Evolutionary conservation across 2,329 filamentous ascomycete genomes (phyloP).

Genomic region (Sporothrix sp.): DNA sequence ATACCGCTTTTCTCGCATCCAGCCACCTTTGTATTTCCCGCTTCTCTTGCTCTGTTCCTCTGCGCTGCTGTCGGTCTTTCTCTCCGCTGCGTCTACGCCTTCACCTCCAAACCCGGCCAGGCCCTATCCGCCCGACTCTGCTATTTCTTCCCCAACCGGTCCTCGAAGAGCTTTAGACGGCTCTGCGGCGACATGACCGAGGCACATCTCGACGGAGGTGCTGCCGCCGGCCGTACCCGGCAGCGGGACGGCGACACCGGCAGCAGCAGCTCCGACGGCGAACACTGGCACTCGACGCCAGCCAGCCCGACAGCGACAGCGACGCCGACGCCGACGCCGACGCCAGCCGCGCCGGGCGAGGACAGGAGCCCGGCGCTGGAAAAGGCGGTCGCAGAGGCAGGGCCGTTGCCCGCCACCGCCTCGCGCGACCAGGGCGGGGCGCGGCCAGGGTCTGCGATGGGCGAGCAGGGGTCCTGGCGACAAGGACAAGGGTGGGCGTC

Average conservation of each 20-base stretch:
- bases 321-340: neutral
- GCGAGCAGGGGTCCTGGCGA: constrained; percentile 1
- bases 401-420: constrained; percentile 2
- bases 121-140: no score
- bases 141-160: neutral
- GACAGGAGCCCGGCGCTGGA: neutral
- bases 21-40: neutral
- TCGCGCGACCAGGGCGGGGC: constrained; percentile 5
- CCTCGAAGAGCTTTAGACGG: neutral
- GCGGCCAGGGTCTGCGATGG: neutral
- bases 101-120: no score
- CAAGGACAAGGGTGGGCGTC: neutral
- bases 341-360: neutral
- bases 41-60: neutral
- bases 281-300: constrained; percentile 9
- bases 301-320: neutral
- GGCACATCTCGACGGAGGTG: neutral
- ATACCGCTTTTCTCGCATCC: neutral
- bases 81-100: no score
- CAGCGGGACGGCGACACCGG: neutral
- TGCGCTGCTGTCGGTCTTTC: no score
- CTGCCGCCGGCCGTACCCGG: neutral
- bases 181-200: neutral
- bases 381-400: neutral
- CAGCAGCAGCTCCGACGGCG: constrained; percentile 7